These are phyloP conservation scores for Ensete ventricosum DNA, from an alignment of 176 grass and related monocot species.

Conservation along the genomic window DNA sequence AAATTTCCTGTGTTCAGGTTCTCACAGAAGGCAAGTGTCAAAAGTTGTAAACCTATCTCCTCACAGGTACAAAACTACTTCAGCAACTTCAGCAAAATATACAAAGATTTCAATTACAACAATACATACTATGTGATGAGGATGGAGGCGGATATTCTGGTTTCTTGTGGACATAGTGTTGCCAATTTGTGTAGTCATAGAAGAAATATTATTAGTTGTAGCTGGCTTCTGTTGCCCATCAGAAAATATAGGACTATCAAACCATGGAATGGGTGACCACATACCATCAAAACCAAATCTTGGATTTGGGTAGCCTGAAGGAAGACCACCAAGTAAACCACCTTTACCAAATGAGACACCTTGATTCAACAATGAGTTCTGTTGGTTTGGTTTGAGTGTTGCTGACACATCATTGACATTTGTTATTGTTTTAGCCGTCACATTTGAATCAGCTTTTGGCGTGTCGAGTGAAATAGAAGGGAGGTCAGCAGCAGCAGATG, in stretches of 20 bases:
- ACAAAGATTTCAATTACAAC: background rate
- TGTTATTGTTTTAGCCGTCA: constrained; percentile 14
- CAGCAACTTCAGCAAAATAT: background rate
- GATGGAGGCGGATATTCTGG: constrained; percentile 29
- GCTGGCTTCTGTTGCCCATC: constrained; percentile 31
- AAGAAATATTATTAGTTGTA: constrained; percentile 23
- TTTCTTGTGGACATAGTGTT: constrained; percentile 29
- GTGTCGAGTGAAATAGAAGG: constrained; percentile 23
- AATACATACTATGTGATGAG: constrained; percentile 34
- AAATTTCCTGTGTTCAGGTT: too few species aligned
- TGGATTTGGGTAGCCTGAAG: constrained; percentile 30
- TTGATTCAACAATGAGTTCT: constrained; percentile 1
- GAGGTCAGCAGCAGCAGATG: constrained; percentile 22
- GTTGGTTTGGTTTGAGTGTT: constrained; percentile 20
- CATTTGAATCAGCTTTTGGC: constrained; percentile 25
- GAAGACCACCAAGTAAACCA: constrained; percentile 20
- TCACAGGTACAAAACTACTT: background rate
- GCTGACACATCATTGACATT: constrained; percentile 23
- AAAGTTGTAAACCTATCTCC: too few species aligned
- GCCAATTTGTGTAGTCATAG: constrained; percentile 24
- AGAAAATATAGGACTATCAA: constrained; percentile 31
- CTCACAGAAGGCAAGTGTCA: too few species aligned
- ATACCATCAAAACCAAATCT: constrained; percentile 17
- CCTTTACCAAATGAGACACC: constrained; percentile 27
- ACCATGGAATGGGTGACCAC: constrained; percentile 30